Conservation (phyloP, 768 basidiomycete genomes). For the Amanita thiersii region DNA sequence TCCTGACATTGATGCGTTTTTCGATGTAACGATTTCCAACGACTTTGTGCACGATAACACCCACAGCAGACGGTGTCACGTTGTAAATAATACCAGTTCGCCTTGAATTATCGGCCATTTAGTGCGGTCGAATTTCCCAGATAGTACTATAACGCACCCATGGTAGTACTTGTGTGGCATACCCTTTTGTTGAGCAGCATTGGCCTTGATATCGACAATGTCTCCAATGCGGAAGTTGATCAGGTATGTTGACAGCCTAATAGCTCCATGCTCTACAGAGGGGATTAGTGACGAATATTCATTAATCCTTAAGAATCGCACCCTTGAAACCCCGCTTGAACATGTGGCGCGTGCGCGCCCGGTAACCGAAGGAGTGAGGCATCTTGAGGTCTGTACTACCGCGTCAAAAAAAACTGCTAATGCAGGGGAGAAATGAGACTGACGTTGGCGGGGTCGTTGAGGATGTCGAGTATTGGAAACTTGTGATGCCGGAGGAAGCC, state of each 20-base stretch:
- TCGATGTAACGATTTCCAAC: conserved; percentile 99
- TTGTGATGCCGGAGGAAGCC: conserved; percentile 38
- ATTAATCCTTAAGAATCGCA: conserved; percentile 27
- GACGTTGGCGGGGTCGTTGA: conserved; percentile 45
- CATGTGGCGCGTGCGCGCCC: conserved; percentile 99
- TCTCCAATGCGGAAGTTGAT: conserved; percentile 93
- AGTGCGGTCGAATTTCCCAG: background rate
- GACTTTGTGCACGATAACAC: conserved; percentile 96
- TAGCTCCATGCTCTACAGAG: conserved; percentile 72
- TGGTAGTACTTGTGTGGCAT: conserved; percentile 99
- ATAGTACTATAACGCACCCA: conserved; percentile 77
- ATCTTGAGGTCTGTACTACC: conserved; percentile 47
- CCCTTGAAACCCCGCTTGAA: conserved; percentile 99
- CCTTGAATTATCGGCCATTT: no score
- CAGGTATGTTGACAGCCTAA: conserved; percentile 90
- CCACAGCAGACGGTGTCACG: conserved; percentile 90
- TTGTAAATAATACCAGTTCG: conserved; percentile 99
- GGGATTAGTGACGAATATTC: conserved; percentile 9
- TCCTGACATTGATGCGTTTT: conserved; percentile 97
- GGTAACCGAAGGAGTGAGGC: conserved; percentile 99
- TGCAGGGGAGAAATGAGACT: conserved; percentile 18
- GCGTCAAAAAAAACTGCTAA: conserved; percentile 4
- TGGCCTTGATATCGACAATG: conserved; percentile 99
- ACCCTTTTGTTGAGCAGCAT: conserved; percentile 98
- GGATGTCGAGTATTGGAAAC: conserved; percentile 29